phyloP scores from a whole-genome alignment of 2,329 filamentous ascomycete species.

The Exophiala alcalophila region DNA sequence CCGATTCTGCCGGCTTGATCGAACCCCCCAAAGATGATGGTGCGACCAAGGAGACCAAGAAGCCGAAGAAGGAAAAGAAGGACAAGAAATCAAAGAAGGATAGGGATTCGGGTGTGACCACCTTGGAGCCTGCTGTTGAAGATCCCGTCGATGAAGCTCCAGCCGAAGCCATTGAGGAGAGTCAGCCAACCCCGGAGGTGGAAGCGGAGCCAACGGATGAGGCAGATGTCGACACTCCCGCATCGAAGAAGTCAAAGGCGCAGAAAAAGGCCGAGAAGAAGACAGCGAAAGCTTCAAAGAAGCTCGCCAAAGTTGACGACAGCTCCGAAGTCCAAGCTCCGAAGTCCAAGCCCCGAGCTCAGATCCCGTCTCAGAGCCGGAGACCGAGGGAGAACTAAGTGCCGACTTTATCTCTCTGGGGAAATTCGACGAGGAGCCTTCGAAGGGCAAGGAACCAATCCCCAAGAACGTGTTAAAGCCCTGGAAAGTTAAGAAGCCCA shows the following conservation, averaged over 20 bases:
- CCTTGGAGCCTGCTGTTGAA: conserved; percentile 14
- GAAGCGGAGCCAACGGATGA: neutral
- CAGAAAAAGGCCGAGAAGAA: conserved; percentile 12
- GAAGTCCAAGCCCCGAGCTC: no score
- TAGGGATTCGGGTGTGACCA: conserved; percentile 19
- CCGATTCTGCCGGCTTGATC: conserved; percentile 24
- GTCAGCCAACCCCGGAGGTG: neutral
- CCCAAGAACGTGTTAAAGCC: conserved; percentile 11
- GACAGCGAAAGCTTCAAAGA: conserved; percentile 5
- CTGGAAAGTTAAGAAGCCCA: conserved; percentile 19
- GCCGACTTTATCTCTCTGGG: conserved; percentile 23
- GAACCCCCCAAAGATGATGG: conserved; percentile 32
- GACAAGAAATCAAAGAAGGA: conserved; percentile 35
- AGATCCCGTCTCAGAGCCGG: conserved; percentile 3
- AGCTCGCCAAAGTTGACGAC: conserved; percentile 6
- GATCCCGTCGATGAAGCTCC: neutral
- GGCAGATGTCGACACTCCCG: neutral
- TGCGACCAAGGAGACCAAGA: conserved; percentile 32
- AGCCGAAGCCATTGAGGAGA: neutral
- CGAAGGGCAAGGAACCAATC: neutral
- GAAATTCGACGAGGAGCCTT: conserved; percentile 5
- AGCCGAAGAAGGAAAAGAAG: conserved; percentile 34
- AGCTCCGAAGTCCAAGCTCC: no score
- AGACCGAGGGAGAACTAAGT: conserved; percentile 3
- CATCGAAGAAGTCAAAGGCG: neutral